Evolutionary conservation across 306 rosid genomes (phyloP), one percentile per base, ranked within the genome.

Genomic region (Arachis hypogaea): DNA sequence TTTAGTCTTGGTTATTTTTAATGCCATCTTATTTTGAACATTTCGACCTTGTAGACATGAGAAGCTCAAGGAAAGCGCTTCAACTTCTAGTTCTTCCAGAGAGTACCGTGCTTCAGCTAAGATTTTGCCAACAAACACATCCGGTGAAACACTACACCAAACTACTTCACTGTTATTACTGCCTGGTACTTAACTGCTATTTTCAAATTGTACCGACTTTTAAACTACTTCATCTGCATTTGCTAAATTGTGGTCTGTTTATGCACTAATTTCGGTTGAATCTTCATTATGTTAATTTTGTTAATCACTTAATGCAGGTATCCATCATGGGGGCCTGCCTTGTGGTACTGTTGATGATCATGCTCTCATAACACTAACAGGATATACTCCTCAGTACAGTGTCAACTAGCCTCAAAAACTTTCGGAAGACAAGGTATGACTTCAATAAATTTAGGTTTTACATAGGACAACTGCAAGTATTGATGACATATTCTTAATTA

Each of bases 41-140:
- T 40, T 54, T 49, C 1, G 5, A 9, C 16, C 55, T 38, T 22
- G 7, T 44, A 70, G 75, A 56, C 7, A 22, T 70, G 65, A 11
- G 43, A 56, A 56, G 65, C 55, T 70, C 14, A 59, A 56, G 71
- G 71, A 29, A 66, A 47, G 44, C 3, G 12, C 59, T 47, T 22
- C 70, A 45, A 45, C 56, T 65, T 66, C 43, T 66, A 28, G 43
- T 29, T 66, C 57, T 66, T 14, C 38, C 8, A 9, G 16, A 61
- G 45, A 36, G 29, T 61, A 44, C 47, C 11, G 5, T 1, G 29
- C 71, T 55, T 74, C 38, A 33, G 38, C 7, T 52, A 5, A n/a
- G 16, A 12, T 4, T 52, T 14, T 52, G 58, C 28, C 22, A 52
- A 22, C 58, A 52, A 52, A n/a, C 58, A 12, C 58, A 52, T n/a